Base-by-base conservation (phyloP, 129 eudicot genomes). In the Flaveria trinervia region DNA sequence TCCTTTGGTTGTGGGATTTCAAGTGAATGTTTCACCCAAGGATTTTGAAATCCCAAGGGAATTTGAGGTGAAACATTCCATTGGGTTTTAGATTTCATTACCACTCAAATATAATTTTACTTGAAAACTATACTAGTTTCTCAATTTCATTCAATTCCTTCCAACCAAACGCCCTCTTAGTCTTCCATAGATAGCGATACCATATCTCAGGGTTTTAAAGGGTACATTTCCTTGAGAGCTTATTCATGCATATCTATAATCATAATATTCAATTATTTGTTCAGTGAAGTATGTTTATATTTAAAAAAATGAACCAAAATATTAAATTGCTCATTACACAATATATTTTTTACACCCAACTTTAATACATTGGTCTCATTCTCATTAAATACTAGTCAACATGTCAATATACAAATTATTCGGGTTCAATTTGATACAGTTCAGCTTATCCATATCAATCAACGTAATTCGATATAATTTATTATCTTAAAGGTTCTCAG, bases 401-500 rank as follows among this genome's bases (percentile, higher is more conserved):
- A 36, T 36, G 41, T 36, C 41, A 36, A 36, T 36, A 36, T 36
- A 36, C 7, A 36, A 36, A 4, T 4, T 36, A 36, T 5, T 36
- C 41, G 41, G 41, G 41, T 36, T 54, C 61, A 3, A 17, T 54
- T 17, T 54, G 61, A 54, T 36, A 36, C 6, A 36, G 7, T 36
- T 36, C 7, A 5, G 41, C 5, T 36, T n/a, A 50, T 14, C 18
- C 7, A 5, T 50, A 3, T 50, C 17, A 50, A 50, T 14, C n/a
- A 50, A 50, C 18, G 7, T 14, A 55, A 20, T 12, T 55, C 30
- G 56, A 33, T 76, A 17, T 52, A 20, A 71, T 33, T 25, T 74
- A 23, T 75, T 62, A 62, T 79, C 49, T 82, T 85, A 73, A 74
- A 94, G 99, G 92, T 89, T 81, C 85, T 94, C 22, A 81, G 82